Base-by-base conservation (phyloP, 305 asterid genomes). In the Coffea humblotiana region DNA sequence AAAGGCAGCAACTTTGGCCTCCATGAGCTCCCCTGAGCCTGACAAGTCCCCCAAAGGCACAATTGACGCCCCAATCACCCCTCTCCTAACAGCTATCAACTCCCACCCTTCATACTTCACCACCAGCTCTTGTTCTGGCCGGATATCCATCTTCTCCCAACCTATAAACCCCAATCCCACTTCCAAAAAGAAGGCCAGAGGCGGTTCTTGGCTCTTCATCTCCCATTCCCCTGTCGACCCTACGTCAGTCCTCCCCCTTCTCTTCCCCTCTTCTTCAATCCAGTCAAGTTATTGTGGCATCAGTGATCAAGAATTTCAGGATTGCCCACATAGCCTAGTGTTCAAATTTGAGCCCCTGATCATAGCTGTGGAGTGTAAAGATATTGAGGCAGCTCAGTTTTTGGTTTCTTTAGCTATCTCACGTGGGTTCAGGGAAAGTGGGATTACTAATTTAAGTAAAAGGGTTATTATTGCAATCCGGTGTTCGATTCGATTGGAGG, bases 111-210 rank as follows among this genome's bases (percentile, higher is more conserved):
- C 94, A 23, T 94, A 87, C 90, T 96, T 94, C 96, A 96, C 99
- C 81, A 96, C 99, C 83, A 92, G 98, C 85, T 96, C 99, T 64
- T 96, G 99, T 89, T 96, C 99, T 79, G 98, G 99, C 75, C 97
- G 99, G 77, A 93, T 96, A 80, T 92, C 99, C 82, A 84, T 96
- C 86, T 92, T 96, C 81, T 88, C 96, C 64, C 96, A 88, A 70
- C 97, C 97, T 71, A 76, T 75, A 81, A 77, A 78, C 83, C 78
- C 89, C 32, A 56, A 88, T 25, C 63, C 92, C 49, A 79, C 89
- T 83, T 56, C 90, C 82, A 90, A 91, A 88, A 91, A 92, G 64
- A 96, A 96, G 83, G 91, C 99, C 71, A 88, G 92, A 81, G 99
- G 99, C 2, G 98, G 99, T 47, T 81, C 93, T 25, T 94, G 99